Base-by-base conservation (phyloP, 371 early-diverging fungal species). In the Capillidium rhysosporum region DNA sequence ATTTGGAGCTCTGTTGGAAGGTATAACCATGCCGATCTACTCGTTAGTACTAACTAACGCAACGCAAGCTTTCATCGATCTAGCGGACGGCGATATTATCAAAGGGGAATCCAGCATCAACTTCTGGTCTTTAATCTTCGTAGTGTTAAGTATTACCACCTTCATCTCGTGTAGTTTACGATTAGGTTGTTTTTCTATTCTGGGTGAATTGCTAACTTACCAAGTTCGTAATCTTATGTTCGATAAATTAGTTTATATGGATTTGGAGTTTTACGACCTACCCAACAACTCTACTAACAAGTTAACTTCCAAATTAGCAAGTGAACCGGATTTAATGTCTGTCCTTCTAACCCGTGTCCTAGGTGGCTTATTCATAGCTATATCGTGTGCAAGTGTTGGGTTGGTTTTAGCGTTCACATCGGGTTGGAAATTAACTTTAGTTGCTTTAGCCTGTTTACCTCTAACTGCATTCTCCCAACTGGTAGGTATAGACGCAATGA, bases 351-450 rank as follows among this genome's bases (percentile, higher is more conserved):
- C 79, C 34, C 79, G 71, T 52, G 64, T 78, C 3, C 65, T 77
- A 62, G 80, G 81, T 51, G 69, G 72, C 52, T 52, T 78, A 21
- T 59, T 80, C 23, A 72, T 76, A 41, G 67, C 75, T 1, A 63
- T 71, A 45, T 62, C 70, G 10, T 74, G 71, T 0, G 65, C 69
- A 7, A 54, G 61, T 5, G 56, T 66, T 47, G 68, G 72, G 57
- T 41, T 69, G 24, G 54, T 46, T 21, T 8, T 57, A 20, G 84
- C 76, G 14, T 78, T 83, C 45, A 40, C 57, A 41, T 68, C 73
- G 40, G 72, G 74, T 16, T 91, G 90, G 89, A 75, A 76, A 60
- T 71, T 94, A 39, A 80, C 89, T 18, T 65, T 89, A 47, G 86
- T 93, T 5, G 71, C 92, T 40, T 14, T 26, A n/a, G 16, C 49